A percentile compares a stretch with the other conserved stretches of the same genome.
Conservation (phyloP, 768 basidiomycete genomes). For the Phylloporus scabripes region DNA sequence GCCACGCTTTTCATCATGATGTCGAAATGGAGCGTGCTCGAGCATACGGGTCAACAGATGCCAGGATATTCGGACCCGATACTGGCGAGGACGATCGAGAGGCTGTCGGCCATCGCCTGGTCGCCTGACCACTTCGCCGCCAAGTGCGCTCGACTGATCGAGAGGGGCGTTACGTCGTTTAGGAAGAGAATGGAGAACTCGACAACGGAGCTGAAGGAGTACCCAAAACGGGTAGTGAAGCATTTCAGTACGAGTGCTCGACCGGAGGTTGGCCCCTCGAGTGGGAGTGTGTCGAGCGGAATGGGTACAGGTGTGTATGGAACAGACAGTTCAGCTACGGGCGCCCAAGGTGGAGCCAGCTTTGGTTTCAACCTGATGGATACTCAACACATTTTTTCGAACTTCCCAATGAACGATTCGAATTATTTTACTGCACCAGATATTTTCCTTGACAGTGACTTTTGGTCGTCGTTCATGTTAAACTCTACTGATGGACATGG, state of each 20-base stretch:
- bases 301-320: constrained; percentile 12
- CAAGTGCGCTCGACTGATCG: constrained; percentile 39
- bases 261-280: constrained; percentile 13
- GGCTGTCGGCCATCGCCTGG: constrained; percentile 30
- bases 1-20: constrained; percentile 40
- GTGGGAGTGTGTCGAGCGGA: constrained; percentile 16
- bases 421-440: constrained; percentile 34
- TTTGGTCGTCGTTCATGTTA: constrained; percentile 40
- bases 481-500: constrained; percentile 26
- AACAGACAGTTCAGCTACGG: constrained; percentile 3
- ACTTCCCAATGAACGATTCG: constrained; percentile 22
- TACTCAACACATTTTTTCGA: constrained; percentile 18
- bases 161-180: constrained; percentile 29
- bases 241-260: constrained; percentile 21
- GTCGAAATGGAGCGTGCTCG: constrained; percentile 38
- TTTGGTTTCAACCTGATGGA: constrained; percentile 9
- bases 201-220: constrained; percentile 16
- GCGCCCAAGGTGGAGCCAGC: background rate
- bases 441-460: constrained; percentile 38
- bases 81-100: constrained; percentile 32
- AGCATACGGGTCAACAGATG: constrained; percentile 31
- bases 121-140: constrained; percentile 38
- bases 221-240: constrained; percentile 14
- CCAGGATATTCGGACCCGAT: constrained; percentile 36
- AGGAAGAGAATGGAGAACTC: constrained; percentile 25